Conservation (phyloP, 352 stramenopile species). For the Pythium apleroticum region DNA sequence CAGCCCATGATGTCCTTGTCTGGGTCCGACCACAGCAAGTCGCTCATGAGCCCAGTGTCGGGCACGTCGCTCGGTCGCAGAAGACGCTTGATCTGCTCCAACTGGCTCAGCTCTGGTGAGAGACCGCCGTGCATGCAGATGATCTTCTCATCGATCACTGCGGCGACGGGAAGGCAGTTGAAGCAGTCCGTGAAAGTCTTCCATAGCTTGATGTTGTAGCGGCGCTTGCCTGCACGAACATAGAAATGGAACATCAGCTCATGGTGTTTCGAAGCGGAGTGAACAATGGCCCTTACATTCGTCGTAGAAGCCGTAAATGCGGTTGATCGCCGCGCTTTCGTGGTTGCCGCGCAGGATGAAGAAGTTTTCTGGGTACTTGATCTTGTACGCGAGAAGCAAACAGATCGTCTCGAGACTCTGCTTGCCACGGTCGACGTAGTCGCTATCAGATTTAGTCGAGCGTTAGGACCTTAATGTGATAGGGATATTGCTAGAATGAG, state of each 20-base stretch:
- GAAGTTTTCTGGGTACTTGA: constrained; percentile 85
- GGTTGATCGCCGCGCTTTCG: constrained; percentile 79
- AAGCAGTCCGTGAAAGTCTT: constrained; percentile 96
- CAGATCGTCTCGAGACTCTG: constrained; percentile 86
- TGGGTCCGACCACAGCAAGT: constrained; percentile 97
- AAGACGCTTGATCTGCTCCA: constrained; percentile 95
- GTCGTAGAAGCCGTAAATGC: constrained; percentile 85
- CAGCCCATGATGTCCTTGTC: constrained; percentile 99
- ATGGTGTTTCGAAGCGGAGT: background rate
- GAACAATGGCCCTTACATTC: constrained; percentile 42
- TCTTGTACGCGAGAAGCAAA: constrained; percentile 84
- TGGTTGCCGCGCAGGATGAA: constrained; percentile 85
- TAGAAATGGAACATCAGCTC: background rate
- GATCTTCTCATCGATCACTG: constrained; percentile 99
- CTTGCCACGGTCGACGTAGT: constrained; percentile 90
- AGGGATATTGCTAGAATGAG: background rate
- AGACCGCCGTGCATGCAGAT: constrained; percentile 99
- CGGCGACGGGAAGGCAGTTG: constrained; percentile 92
- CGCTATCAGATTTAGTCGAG: constrained; percentile 21
- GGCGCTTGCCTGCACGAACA: constrained; percentile 69
- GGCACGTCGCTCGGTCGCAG: constrained; percentile 90
- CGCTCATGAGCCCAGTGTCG: constrained; percentile 94
- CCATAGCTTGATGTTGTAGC: constrained; percentile 98
- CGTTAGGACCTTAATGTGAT: background rate
- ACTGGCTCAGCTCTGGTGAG: constrained; percentile 93